Conservation (phyloP, 1,284 basidiomycete species). For the Ceratobasidium sp. region DNA sequence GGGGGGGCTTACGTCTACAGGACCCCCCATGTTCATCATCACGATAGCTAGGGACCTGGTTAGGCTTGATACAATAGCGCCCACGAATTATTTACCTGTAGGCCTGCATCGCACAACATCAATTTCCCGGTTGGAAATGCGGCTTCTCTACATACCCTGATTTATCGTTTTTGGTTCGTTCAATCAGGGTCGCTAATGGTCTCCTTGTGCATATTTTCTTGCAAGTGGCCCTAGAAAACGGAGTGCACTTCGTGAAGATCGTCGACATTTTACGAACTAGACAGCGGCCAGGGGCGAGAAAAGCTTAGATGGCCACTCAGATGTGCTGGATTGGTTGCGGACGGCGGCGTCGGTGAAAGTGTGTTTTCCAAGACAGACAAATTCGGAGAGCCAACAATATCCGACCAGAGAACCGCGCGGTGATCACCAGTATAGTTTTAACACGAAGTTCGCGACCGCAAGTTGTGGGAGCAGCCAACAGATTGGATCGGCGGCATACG, state of each 20-base stretch:
- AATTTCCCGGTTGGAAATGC: background rate
- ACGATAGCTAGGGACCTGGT: conserved; percentile 76
- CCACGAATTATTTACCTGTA: conserved; percentile 5
- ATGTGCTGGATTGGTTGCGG: background rate
- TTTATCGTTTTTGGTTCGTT: conserved; percentile 12
- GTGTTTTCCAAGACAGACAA: background rate
- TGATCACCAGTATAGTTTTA: too few relatives aligned
- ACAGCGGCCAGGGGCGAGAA: background rate
- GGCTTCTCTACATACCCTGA: conserved; percentile 10
- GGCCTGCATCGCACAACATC: conserved; percentile 4
- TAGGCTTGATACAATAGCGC: background rate
- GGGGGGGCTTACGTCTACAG: conserved; percentile 75
- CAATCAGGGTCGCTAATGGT: conserved; percentile 19
- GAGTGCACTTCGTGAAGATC: background rate
- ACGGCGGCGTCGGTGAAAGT: background rate
- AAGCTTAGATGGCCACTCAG: background rate
- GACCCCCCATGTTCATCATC: conserved; percentile 99
- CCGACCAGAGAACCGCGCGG: background rate
- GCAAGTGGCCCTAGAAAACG: background rate
- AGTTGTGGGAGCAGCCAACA: too few relatives aligned
- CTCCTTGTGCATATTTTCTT: background rate
- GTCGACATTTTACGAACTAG: conserved; percentile 6
- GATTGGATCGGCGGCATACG: too few relatives aligned
- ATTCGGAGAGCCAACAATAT: background rate
- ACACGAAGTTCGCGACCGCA: too few relatives aligned